A percentile compares a stretch with the other conserved stretches of the same genome.
Conservation (phyloP, 768 basidiomycete genomes). For the Pisolithus albus region DNA sequence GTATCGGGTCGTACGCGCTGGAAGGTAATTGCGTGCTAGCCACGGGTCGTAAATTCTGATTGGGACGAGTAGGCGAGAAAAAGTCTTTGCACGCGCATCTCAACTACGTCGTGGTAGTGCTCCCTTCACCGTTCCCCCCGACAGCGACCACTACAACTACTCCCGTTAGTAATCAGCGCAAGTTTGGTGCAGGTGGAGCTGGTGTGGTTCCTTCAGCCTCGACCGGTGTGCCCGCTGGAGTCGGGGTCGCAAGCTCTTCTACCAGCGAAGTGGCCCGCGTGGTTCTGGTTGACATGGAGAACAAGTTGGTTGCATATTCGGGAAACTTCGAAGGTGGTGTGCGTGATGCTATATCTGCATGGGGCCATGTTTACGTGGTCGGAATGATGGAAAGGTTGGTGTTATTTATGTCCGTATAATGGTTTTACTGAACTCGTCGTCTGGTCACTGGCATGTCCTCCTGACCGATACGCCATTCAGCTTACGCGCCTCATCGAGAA, state of each 20-base stretch:
- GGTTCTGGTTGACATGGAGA: conserved; percentile 85
- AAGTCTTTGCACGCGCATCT: conserved; percentile 66
- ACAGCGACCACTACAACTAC: conserved; percentile 62
- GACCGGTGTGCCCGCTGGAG: background rate
- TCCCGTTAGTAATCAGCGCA: conserved; percentile 17
- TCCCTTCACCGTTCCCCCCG: conserved; percentile 62
- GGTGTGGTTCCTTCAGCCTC: conserved; percentile 5
- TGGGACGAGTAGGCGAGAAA: conserved; percentile 36
- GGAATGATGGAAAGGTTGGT: conserved; percentile 69
- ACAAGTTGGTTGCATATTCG: conserved; percentile 82
- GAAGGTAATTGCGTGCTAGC: conserved; percentile 55
- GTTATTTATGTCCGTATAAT: background rate
- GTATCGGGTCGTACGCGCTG: conserved; percentile 83
- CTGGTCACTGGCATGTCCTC: too few species aligned
- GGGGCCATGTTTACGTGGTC: conserved; percentile 75
- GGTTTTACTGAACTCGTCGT: too few species aligned
- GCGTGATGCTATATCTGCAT: conserved; percentile 72
- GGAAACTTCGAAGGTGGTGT: conserved; percentile 80
- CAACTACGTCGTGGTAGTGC: conserved; percentile 88
- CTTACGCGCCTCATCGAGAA: conserved; percentile 68
- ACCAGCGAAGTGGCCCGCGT: conserved; percentile 68
- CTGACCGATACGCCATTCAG: conserved; percentile 25
- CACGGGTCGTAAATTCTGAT: background rate
- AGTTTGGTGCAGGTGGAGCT: conserved; percentile 11
- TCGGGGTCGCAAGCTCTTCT: conserved; percentile 27